Conservation (phyloP, 495 filamentous ascomycete species). For the Penicillium robsamsonii region DNA sequence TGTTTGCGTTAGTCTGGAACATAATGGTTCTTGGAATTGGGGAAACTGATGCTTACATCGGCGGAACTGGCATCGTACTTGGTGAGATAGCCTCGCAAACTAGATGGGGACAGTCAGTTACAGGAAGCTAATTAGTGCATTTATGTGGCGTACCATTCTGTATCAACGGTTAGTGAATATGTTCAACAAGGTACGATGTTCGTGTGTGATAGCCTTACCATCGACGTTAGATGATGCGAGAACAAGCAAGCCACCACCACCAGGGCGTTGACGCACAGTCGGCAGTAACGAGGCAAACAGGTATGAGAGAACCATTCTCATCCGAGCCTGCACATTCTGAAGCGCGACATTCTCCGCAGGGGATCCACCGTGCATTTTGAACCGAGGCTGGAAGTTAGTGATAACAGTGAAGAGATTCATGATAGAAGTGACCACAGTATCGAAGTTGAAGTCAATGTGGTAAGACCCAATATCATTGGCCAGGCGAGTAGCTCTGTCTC, state of each 20-base stretch:
- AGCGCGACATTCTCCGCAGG: conserved; percentile 63
- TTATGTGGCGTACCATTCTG: conserved; percentile 33
- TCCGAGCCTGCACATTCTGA: conserved; percentile 80
- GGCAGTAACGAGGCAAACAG: conserved; percentile 68
- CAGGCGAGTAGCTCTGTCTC: conserved; percentile 66
- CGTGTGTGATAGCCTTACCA: conserved; percentile 23
- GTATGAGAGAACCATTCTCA: conserved; percentile 79
- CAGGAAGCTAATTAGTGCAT: background rate
- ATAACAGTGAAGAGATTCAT: conserved; percentile 53
- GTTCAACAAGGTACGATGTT: background rate
- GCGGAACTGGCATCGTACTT: conserved; percentile 64
- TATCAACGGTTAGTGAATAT: conserved; percentile 14
- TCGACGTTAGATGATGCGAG: conserved; percentile 61
- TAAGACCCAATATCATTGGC: conserved; percentile 69
- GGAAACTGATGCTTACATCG: conserved; percentile 41
- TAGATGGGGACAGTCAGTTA: conserved; percentile 13
- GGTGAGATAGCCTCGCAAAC: conserved; percentile 68
- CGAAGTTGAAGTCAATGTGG: conserved; percentile 76
- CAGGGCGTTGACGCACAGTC: conserved; percentile 49
- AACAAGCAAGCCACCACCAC: conserved; percentile 61
- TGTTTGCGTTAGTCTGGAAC: conserved; percentile 10
- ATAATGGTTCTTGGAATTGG: background rate
- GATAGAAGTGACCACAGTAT: conserved; percentile 57
- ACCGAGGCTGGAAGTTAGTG: conserved; percentile 59
- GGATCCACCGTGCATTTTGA: conserved; percentile 66